A percentile compares a stretch with the other conserved stretches of the same genome.
These are phyloP conservation scores for Acanthamoeba lenticulata DNA, from an alignment of 208 protist species.

Conservation along the genomic window DNA sequence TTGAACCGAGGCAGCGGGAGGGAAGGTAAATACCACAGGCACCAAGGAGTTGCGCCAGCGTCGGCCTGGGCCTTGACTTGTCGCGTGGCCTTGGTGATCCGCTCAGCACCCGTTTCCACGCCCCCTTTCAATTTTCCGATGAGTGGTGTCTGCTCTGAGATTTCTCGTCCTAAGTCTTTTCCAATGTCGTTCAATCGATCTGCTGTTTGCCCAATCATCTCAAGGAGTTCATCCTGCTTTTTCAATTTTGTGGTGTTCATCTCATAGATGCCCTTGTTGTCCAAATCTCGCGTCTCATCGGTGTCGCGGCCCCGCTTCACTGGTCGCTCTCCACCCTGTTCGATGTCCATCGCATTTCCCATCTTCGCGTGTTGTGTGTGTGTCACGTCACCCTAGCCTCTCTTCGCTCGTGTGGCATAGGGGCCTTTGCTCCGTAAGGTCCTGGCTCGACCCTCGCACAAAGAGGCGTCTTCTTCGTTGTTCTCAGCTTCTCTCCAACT, in stretches of 20 bases:
- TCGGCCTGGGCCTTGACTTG: conserved; percentile 7
- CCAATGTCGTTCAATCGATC: conserved; percentile 35
- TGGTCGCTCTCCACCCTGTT: background rate
- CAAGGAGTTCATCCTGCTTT: background rate
- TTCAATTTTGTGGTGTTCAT: background rate
- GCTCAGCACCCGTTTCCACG: background rate
- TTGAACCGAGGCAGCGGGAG: no score
- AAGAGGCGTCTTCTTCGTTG: no score
- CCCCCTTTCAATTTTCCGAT: background rate
- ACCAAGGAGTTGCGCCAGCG: conserved; percentile 5
- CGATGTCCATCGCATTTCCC: conserved; percentile 30
- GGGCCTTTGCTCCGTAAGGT: no score
- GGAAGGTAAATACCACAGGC: conserved; percentile 18
- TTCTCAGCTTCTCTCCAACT: no score
- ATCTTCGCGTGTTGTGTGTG: no score
- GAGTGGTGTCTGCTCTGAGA: background rate
- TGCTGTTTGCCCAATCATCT: background rate
- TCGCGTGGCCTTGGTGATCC: background rate
- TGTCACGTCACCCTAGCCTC: no score
- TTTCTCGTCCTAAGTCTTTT: background rate
- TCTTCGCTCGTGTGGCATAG: no score
- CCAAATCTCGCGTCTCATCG: conserved; percentile 2
- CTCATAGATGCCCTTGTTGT: conserved; percentile 28
- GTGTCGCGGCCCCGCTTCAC: background rate
- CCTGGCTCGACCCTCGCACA: no score